Evolutionary conservation across 164 flowering plant species (phyloP), one percentile per base, ranked within the genome.

Genomic region (Vitis rotundifolia): DNA sequence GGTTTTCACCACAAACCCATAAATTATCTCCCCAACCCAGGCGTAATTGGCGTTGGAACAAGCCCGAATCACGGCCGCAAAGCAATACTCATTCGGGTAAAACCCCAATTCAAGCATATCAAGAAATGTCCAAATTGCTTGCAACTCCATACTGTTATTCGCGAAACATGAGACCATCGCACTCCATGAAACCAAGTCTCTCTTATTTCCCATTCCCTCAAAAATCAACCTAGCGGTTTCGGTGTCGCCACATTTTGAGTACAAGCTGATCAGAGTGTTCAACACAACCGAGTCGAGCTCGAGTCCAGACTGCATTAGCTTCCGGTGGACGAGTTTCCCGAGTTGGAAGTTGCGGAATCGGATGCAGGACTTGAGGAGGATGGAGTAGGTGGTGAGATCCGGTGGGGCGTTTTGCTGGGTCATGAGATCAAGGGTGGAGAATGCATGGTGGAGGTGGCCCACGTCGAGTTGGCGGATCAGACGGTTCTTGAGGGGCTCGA

Each of bases 121-220:
- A 55, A 80, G 11, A 63, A 90, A 93, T 15, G 72, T 71, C 13
- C 3, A 61, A 59, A 90, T 63, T 8, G 89, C 92, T 29, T 86
- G 75, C 5, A 47, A 60, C 55, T 76, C 80, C 79, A 63, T 75
- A 11, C 75, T 68, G 66, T 80, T 85, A 55, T 82, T 81, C 0
- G 89, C 87, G 58, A 80, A 91, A 49, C 94, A 86, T 5, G 94
- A 88, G 49, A 92, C 84, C 86, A 92, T 84, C 0, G 96, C 87
- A 61, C 94, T 89, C 94, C 92, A 91, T 0, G 98, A 89, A 19
- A 91, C 91, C 80, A 91, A 76, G 66, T 91, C 87, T 57, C 84
- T 77, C 53, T 64, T 68, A 1, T 44, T 49, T 12, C 77, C 80
- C 98, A 91, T 91, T 4, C 16, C 61, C 13, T 75, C 68, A 48